Evolutionary conservation across 1,284 basidiomycete species (phyloP).

Genomic region (Calocybe gambosa): DNA sequence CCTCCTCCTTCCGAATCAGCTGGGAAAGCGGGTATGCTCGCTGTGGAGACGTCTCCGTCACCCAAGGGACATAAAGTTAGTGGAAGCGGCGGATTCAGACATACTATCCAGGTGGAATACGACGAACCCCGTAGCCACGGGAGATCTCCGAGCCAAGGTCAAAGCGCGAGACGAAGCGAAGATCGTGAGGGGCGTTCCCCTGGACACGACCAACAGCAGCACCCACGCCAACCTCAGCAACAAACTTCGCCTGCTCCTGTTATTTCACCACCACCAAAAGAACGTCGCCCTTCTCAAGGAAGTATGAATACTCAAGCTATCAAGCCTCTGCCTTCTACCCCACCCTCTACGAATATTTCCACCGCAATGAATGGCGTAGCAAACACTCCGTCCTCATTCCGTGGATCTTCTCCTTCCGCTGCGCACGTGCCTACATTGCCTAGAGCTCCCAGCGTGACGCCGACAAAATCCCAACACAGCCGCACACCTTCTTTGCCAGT

Average conservation of each 20-base stretch:
- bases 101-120: slow-evolving; percentile 93
- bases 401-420: slow-evolving; percentile 8
- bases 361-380: slow-evolving; percentile 8
- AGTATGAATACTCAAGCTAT: slow-evolving; percentile 16
- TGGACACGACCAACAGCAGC: not conserved
- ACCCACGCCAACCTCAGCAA: not conserved
- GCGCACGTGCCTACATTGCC: slow-evolving; percentile 1
- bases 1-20: slow-evolving; percentile 21
- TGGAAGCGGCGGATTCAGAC: slow-evolving; percentile 33
- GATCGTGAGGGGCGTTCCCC: slow-evolving; percentile 6
- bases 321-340: slow-evolving; percentile 32
- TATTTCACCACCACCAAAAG: slow-evolving; percentile 18
- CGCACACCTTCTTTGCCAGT: slow-evolving; percentile 12
- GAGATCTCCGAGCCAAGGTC: slow-evolving; percentile 18
- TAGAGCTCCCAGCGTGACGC: slow-evolving; percentile 3
- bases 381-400: slow-evolving; percentile 15
- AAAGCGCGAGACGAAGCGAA: slow-evolving; percentile 12
- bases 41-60: slow-evolving; percentile 12
- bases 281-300: slow-evolving; percentile 28
- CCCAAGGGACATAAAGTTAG: slow-evolving; percentile 20
- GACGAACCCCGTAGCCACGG: slow-evolving; percentile 37
- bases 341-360: slow-evolving; percentile 10
- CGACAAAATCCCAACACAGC: slow-evolving; percentile 5
- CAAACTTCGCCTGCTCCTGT: not conserved
- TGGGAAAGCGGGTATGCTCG: slow-evolving; percentile 6